These are phyloP conservation scores for Staphylotrichum tortipilum DNA, from an alignment of 495 filamentous ascomycete genomes.

Conservation along the genomic window DNA sequence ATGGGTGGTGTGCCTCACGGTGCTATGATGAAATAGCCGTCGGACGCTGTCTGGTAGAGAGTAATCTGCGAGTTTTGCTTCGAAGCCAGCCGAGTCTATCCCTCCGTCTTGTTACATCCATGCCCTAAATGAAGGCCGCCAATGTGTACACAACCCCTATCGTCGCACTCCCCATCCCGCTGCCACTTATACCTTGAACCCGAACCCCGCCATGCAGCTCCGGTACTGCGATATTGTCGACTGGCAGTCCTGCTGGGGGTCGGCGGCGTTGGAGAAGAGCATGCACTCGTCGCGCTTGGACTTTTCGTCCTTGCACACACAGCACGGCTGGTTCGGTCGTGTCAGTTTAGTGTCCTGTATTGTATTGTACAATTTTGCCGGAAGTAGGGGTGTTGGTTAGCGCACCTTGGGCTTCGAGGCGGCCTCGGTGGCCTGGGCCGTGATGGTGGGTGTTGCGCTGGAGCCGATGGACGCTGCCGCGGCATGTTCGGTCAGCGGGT, in stretches of 20 bases:
- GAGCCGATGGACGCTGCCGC: conserved; percentile 22
- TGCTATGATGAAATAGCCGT: neutral
- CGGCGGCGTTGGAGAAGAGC: conserved; percentile 77
- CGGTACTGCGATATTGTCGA: conserved; percentile 76
- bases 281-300: conserved; percentile 91
- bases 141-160: conserved; percentile 10
- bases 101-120: neutral
- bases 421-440: conserved; percentile 16
- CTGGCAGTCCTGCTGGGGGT: conserved; percentile 72
- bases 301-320: conserved; percentile 96
- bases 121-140: conserved; percentile 4
- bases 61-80: neutral
- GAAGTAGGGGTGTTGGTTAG: neutral
- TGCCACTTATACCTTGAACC: conserved; percentile 60
- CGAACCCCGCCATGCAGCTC: conserved; percentile 87
- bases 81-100: conserved; percentile 6
- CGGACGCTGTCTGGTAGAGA: neutral
- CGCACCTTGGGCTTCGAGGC: conserved; percentile 41
- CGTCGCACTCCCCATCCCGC: neutral
- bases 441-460: conserved; percentile 16
- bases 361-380: neutral
- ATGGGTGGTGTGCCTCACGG: too few relatives aligned
- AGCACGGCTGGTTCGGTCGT: conserved; percentile 68
- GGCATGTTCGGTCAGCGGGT: too few relatives aligned
- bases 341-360: neutral